Conservation (phyloP, 192 early-diverging fungal species). For the Coemansia sp. region DNA sequence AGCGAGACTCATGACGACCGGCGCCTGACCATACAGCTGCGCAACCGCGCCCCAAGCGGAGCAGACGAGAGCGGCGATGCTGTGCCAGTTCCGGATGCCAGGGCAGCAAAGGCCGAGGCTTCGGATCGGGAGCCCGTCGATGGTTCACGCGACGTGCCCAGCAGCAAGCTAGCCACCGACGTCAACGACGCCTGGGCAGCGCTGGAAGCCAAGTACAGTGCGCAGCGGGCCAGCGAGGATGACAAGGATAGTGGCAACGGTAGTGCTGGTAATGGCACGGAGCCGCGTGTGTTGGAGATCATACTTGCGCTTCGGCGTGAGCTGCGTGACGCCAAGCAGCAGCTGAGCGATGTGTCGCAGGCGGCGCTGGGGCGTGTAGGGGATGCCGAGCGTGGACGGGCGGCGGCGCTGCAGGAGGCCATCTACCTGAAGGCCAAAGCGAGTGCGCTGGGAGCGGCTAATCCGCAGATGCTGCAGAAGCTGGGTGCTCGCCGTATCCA, state of each 20-base stretch:
- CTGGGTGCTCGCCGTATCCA: constrained; percentile 36
- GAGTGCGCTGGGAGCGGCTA: constrained; percentile 31
- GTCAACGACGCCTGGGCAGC: constrained; percentile 6
- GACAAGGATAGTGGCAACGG: too few species aligned
- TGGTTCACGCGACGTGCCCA: too few species aligned
- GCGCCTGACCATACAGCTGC: constrained; percentile 48
- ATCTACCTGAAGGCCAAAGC: constrained; percentile 50
- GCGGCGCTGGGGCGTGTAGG: constrained; percentile 45
- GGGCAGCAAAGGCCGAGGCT: too few species aligned
- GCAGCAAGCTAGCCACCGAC: too few species aligned
- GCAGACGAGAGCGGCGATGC: background rate
- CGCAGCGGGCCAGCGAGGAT: constrained; percentile 8
- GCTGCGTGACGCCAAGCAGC: constrained; percentile 42
- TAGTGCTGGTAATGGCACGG: too few species aligned
- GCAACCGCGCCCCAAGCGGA: constrained; percentile 36
- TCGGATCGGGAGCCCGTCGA: too few species aligned
- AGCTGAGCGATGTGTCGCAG: constrained; percentile 40
- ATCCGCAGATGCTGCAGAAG: constrained; percentile 24
- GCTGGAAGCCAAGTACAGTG: constrained; percentile 29
- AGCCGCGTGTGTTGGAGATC: constrained; percentile 33
- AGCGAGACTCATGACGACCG: constrained; percentile 22
- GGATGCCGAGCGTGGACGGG: constrained; percentile 48
- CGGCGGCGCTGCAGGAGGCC: constrained; percentile 50
- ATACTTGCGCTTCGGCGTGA: constrained; percentile 41
- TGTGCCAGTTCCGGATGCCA: too few species aligned